Base-by-base conservation (phyloP, 768 basidiomycete genomes). In the Mycena haematopus region DNA sequence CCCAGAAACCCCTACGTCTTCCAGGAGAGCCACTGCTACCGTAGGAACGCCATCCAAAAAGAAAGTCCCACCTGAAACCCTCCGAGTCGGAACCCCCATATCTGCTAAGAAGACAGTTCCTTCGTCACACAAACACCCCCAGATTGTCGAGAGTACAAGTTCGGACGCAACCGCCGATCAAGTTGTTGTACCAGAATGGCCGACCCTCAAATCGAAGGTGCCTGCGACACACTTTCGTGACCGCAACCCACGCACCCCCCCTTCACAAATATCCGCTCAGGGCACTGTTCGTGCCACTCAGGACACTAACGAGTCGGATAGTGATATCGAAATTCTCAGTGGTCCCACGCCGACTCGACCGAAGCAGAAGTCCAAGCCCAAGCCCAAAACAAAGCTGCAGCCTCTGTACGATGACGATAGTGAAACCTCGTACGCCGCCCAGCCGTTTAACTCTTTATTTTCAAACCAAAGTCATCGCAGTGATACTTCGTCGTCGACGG, bases 401-500 rank as follows among this genome's bases (percentile, higher is more conserved):
- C 58, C 73, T 49, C 67, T 76, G 45, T 74, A 72, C 63, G 74
- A 72, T 25, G 79, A 78, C 22, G 76, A 75, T 7, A 71, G 65
- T 38, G 53, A 51, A 21, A 71, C 45, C 11, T 51, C 60, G 60
- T 15, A 52, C 42, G 60, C 50, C n/a, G 13, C 13, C 17, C 27
- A 3, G 29, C n/a, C n/a, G 21, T 40, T 49, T 21, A 2, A 22
- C n/a, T 24, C 24, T 19, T 31, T 25, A 5, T 27, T 21, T 13
- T 2, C 9, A n/a, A 27, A 24, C 45, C 7, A 47, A 45, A 7
- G 8, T 19, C 13, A 22, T 49, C 25, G 21, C 17, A 49, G 52
- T 2, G 53, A 46, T n/a, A 40, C 51, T 19, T 62, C 61, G 25
- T 51, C 52, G 35, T 63, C 62, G 27, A 49, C 52, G 8, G 59